phyloP scores from a whole-genome alignment of 78 protist genomes.

The Speleostelium caveatum region DNA sequence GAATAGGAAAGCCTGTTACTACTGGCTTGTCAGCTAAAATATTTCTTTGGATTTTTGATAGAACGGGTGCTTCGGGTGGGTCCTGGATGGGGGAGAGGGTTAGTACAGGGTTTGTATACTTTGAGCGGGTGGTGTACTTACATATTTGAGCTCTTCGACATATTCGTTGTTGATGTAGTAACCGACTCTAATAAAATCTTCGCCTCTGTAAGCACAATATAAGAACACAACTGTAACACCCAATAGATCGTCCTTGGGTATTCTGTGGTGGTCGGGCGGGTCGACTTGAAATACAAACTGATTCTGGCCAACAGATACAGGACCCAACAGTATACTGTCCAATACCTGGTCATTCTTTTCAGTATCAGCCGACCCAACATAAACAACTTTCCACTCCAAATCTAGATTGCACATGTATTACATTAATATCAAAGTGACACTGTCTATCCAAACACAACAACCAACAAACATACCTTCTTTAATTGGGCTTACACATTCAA shows the following conservation, averaged over 20 bases:
- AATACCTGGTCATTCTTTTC: conserved; percentile 79
- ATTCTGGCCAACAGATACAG: conserved; percentile 60
- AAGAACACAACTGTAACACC: conserved; percentile 80
- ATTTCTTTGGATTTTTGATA: conserved; percentile 55
- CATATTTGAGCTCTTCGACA: conserved; percentile 42
- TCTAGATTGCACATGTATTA: conserved; percentile 11
- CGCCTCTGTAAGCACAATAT: conserved; percentile 71
- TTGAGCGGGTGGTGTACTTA: background rate
- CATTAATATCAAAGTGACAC: background rate
- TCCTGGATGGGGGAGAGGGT: background rate
- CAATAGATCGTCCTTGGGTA: conserved; percentile 76
- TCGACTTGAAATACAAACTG: conserved; percentile 80
- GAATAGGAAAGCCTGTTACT: conserved; percentile 73
- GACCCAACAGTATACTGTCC: conserved; percentile 74
- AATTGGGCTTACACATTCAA: conserved; percentile 62
- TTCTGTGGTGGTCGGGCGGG: conserved; percentile 56
- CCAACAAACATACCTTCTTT: conserved; percentile 31
- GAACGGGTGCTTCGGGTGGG: conserved; percentile 79
- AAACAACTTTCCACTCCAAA: conserved; percentile 78
- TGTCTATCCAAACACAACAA: background rate
- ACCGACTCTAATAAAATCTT: conserved; percentile 79
- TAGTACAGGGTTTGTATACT: too few species aligned
- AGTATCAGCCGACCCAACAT: conserved; percentile 74
- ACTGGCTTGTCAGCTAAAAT: conserved; percentile 61
- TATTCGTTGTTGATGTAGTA: conserved; percentile 70